Evolutionary conservation across 495 filamentous ascomycete genomes (phyloP), one percentile per base, ranked within the genome.

Genomic region (Aspergillus homomorphus): DNA sequence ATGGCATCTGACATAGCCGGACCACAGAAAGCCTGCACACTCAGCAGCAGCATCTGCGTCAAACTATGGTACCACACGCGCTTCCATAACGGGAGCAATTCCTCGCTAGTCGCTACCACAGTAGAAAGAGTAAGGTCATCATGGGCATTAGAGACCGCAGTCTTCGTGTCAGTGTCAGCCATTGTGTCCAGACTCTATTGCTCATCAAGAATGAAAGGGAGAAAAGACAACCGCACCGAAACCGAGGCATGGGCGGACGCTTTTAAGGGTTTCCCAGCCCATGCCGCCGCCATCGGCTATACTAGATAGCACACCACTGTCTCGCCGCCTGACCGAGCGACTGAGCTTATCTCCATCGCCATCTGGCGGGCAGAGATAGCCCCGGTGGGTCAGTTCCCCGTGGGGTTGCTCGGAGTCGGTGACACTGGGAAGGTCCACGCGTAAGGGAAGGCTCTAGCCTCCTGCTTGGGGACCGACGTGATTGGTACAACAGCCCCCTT

Each of bases 21-120:
- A 12, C 59, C 63, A 41, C 63, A 65, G 48, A 58, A 66, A 4
- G 63, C 60, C 53, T 60, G 57, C 9, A 60, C 45, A 43, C 58
- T 62, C 33, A 70, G 42, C 12, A 70, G 62, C n/a, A 70, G 61
- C 68, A 70, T 70, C 50, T 70, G 68, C 15, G 68, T 70, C 45
- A 70, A 65, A 44, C 68, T 70, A 49, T 70, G 68, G 46, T 66
- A 63, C 68, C 68, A 70, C 19, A 68, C 51, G 18, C 63, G 59
- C 28, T 66, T 68, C 68, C 68, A 70, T 42, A 53, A 48, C 9
- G 68, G 68, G 4, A 70, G 33, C 61, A 18, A 55, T 62, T 12
- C 51, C 53, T 21, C 54, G 58, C 44, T 66, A 65, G 10, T 58
- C 16, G 19, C 33, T 30, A 49, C 21, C 48, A 38, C 42, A 23